A percentile compares a stretch with the other conserved stretches of the same genome.
Evolutionary conservation across 192 early-diverging fungal genomes (phyloP).

Genomic region (Backusella parvicylindrica): DNA sequence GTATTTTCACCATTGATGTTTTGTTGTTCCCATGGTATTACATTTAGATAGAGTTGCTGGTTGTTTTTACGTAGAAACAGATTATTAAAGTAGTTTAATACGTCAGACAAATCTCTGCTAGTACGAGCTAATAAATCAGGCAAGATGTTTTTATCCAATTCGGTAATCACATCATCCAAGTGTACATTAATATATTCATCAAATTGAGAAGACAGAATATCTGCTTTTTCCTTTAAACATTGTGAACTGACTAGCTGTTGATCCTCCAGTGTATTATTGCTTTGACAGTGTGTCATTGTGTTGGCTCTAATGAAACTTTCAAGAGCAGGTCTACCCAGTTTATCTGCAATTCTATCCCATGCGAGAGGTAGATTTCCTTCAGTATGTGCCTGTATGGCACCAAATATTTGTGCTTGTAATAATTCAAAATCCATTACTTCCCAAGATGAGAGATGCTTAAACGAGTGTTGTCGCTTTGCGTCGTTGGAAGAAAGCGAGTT

Average conservation of each 20-base stretch:
- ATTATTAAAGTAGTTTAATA: conserved; percentile 22
- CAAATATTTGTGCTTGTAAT: conserved; percentile 25
- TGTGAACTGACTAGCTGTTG: background rate
- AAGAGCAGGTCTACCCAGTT: conserved; percentile 16
- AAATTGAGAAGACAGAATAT: background rate
- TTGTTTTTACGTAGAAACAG: conserved; percentile 5
- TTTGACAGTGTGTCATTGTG: background rate
- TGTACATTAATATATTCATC: conserved; percentile 16
- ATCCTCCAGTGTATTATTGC: background rate
- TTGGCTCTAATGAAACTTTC: conserved; percentile 1
- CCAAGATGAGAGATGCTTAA: background rate
- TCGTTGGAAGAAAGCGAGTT: background rate
- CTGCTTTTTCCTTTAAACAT: conserved; percentile 20
- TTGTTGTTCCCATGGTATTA: conserved; percentile 10
- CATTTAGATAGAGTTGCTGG: conserved; percentile 6
- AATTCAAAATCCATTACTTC: conserved; percentile 25
- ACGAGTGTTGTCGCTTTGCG: background rate
- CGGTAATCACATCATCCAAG: background rate
- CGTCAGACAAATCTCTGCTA: conserved; percentile 9
- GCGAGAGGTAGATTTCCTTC: conserved; percentile 16
- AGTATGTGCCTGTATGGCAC: conserved; percentile 25
- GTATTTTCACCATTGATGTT: background rate
- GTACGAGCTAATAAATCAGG: conserved; percentile 18
- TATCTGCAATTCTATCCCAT: conserved; percentile 23
- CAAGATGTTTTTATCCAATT: conserved; percentile 4